Base-by-base conservation (phyloP, 2,329 filamentous ascomycete species). In the Fusarium xyrophilum region DNA sequence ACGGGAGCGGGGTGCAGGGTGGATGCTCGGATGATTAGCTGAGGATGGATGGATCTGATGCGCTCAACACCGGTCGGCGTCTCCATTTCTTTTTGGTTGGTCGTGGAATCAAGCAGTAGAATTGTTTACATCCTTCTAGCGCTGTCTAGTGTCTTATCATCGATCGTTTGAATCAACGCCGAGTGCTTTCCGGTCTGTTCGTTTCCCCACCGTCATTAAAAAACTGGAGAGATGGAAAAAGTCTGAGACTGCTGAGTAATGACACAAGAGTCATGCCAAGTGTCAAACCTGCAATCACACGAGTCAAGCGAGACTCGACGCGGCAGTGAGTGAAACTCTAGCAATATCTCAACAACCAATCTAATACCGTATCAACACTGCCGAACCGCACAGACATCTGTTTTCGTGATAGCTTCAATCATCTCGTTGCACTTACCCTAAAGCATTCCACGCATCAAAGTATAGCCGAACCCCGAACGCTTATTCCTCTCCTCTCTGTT, bases 41-140 rank as follows among this genome's bases (percentile, higher is more conserved):
- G 1, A 28, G 35, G 39, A 8, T 2, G 35, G 39, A 8, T 2
- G 58, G 42, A 15, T 12, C 15, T 23, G 43, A 57, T 57, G n/a
- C 21, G 35, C 36, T 6, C 5, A 38, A 30, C 62, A 52, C 60
- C 62, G 62, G 62, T 60, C 62, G 60, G 60, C 30, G 53, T 33
- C 27, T 42, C 62, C 60, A 46, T 65, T 56, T 35, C n/a, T 55
- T 62, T 62, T 55, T 63, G 19, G 60, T 63, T 63, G 47, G 47
- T 44, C 21, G 28, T 53, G 13, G 50, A 53, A 53, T 53, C 40
- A 1, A 25, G n/a, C 15, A 25, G 53, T 60, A 14, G 60, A 65
- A 65, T 54, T 60, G 40, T 54, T 47, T 63, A 65, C 46, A 33
- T 1, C 10, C n/a, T 65, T 65, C 62, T 65, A 65, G 62, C 46